Base-by-base conservation (phyloP, 78 protist species). In the Monosiga brevicollis region DNA sequence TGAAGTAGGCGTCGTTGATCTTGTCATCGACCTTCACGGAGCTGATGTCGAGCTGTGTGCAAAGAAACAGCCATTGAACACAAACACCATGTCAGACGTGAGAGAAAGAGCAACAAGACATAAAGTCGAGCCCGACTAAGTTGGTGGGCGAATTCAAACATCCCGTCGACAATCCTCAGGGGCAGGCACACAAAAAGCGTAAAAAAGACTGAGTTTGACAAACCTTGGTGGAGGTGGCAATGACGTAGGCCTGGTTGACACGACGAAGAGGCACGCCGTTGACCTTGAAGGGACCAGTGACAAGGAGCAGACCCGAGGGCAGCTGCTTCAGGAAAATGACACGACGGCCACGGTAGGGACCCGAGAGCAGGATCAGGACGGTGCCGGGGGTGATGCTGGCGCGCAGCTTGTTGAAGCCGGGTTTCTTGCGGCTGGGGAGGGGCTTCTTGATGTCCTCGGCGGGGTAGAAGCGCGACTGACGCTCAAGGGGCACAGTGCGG, bases 201-300 rank as follows among this genome's bases (percentile, higher is more conserved):
- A 6, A 49, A 49, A 49, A 6, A 49, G 24, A 6, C 75, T 26
- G 11, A 71, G 2, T 26, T 24, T 42, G 1, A 25, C 38, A 9
- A 1, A 77, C 81, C 87, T 90, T 91, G 81, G 99, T 95, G 83
- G 96, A 91, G 87, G 99, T 98, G 84, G 98, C 98, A 74, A 96
- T 92, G 85, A 95, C 94, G 90, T 88, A 95, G 42, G 95, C 91
- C 84, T 91, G 98, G 93, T 94, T 91, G 83, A 96, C 91, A 43
- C 99, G 95, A 55, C 98, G 92, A 38, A 98, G 92, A 43, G 98
- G 99, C n/a, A 98, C 98, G 71, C 99, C 99, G 89, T 98, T 98
- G 86, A 95, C n/a, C 90, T 88, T 86, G 95, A 85, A 96, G 73
- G 99, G 99, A 49, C 93, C 99, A 42, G 97, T 90, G 87, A 98